Percentiles rank a stretch among this genome's conserved stretches.
phyloP scores from a whole-genome alignment of 495 filamentous ascomycete species.

The Parachaetomium inaequale region DNA sequence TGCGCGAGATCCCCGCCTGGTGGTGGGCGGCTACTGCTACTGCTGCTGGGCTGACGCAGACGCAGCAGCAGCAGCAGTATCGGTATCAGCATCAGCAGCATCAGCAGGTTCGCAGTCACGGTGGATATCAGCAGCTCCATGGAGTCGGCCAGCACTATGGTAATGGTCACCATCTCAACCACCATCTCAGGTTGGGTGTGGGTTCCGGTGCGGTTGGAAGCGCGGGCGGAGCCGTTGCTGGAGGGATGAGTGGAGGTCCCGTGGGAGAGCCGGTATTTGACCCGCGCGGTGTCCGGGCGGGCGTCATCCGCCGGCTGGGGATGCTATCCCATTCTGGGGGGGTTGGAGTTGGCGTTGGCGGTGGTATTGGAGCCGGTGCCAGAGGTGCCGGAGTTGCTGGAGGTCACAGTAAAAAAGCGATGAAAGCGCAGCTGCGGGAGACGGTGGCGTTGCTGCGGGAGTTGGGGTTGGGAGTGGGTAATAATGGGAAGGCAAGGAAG shows the following conservation, averaged over 20 bases:
- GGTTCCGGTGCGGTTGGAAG: too few species aligned
- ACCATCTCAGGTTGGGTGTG: too few species aligned
- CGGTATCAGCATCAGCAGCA: too few species aligned
- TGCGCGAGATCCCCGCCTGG: constrained; percentile 38
- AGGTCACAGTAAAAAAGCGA: not conserved
- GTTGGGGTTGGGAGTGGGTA: not conserved
- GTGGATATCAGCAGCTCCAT: too few species aligned
- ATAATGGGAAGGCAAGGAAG: not conserved
- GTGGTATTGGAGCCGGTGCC: not conserved
- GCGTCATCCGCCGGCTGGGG: not conserved
- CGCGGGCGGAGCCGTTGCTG: too few species aligned
- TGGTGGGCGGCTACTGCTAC: constrained; percentile 10
- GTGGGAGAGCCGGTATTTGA: too few species aligned
- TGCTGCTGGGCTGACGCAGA: not conserved
- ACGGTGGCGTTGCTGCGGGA: constrained; percentile 1
- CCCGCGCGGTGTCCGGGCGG: not conserved
- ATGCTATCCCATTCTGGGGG: not conserved
- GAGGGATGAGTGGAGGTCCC: too few species aligned
- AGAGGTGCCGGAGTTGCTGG: not conserved
- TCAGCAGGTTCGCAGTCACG: not conserved
- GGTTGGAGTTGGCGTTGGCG: too few species aligned
- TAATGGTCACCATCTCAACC: not conserved
- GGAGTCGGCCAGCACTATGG: too few species aligned
- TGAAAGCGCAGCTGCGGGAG: constrained; percentile 6
- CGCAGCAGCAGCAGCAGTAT: not conserved